Base-by-base conservation (phyloP, 805 yeast genomes). In the Wickerhamia fluorescens region DNA sequence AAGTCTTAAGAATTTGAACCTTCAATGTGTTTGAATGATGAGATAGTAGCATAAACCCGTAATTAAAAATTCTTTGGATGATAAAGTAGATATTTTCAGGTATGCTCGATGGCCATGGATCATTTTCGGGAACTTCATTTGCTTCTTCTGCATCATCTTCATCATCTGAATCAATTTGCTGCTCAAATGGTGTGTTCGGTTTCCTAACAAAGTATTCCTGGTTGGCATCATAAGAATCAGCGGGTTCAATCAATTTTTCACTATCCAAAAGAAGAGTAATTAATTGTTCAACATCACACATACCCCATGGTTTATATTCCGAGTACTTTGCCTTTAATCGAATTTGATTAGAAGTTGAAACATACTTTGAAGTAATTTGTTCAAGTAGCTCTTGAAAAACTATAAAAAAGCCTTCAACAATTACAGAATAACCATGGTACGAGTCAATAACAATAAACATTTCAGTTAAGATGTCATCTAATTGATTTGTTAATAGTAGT, bases 381-480 rank as follows among this genome's bases (percentile, higher is more conserved):
- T 56, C 53, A 5, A 76, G 58, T 4, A 84, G 51, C 15, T 74
- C 77, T 30, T 71, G 71, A 44, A 88, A 85, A 0, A 85, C 79
- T 3, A 66, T 54, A 37, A 87, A 82, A 35, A 85, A 78, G 2
- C 85, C 84, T 34, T 78, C 78, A 30, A 84, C 77, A 11, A 92
- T 57, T 10, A 66, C 61, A 2, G 76, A 59, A 50, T 89, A 89
- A 0, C 89, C 94, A 54, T 88, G 95, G 45, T 80, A 89, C 30
- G 76, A 64, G 54, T 89, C 97, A 28, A 89, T 62, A 20, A 88
- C 57, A 12, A 78, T 73, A 50, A 89, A 86, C 37, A 86, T 68
- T 3, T 87, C 74, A 27, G 75, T 71, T 12, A 89, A 59, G 1
- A 89, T 65, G 50, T 89, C 97, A 28, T 66, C 72, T 29, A 89